phyloP scores from a whole-genome alignment of 139 green algal genomes.

The Zygnema circumcarinatum region DNA sequence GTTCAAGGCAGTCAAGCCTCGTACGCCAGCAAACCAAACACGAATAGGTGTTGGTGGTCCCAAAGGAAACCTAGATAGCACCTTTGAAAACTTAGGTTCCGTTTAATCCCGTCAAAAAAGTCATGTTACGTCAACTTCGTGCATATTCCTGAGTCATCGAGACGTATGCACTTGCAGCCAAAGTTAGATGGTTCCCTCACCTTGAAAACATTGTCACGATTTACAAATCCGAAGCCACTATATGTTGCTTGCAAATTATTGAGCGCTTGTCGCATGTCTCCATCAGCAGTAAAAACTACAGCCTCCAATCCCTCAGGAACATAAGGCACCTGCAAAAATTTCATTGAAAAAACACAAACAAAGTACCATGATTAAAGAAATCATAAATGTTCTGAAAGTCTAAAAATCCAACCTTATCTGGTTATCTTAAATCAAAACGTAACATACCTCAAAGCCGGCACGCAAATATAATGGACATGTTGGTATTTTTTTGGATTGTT shows the following conservation, averaged over 20 bases:
- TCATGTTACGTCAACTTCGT: too few relatives aligned
- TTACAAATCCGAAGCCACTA: conserved; percentile 91
- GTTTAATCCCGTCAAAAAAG: too few relatives aligned
- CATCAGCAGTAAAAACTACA: conserved; percentile 97
- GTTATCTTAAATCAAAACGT: background rate
- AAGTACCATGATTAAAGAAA: conserved; percentile 16
- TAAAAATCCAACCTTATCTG: background rate
- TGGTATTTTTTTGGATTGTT: too few relatives aligned
- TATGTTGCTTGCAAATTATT: conserved; percentile 93
- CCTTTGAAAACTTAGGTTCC: too few relatives aligned
- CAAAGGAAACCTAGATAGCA: too few relatives aligned
- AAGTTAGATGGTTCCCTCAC: conserved; percentile 49
- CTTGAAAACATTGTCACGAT: conserved; percentile 90
- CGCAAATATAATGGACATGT: too few relatives aligned
- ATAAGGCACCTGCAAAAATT: conserved; percentile 73
- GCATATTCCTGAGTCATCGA: too few relatives aligned
- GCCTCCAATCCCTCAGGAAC: conserved; percentile 89
- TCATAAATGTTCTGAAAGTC: conserved; percentile 9
- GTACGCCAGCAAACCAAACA: too few relatives aligned
- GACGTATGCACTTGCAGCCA: too few relatives aligned
- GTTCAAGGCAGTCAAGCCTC: too few relatives aligned
- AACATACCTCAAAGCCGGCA: too few relatives aligned
- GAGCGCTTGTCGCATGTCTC: conserved; percentile 98
- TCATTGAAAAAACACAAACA: conserved; percentile 2
- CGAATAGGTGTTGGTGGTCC: too few relatives aligned